Base-by-base conservation (phyloP, 2,329 filamentous ascomycete species). In the Hypoxylon sp. region DNA sequence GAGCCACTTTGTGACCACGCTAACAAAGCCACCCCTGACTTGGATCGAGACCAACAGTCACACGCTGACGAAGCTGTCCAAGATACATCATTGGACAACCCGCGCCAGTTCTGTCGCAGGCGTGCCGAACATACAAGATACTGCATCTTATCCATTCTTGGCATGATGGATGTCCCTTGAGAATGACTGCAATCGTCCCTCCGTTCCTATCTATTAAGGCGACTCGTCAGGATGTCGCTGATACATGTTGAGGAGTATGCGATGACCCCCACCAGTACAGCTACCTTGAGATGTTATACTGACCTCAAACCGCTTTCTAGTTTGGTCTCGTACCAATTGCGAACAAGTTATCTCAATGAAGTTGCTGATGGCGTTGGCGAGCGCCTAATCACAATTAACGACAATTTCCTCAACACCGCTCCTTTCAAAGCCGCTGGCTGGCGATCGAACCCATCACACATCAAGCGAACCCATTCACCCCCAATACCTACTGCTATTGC, bases 291-390 rank as follows among this genome's bases (percentile, higher is more conserved):
- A 29, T 32, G 25, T 29, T 45, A 48, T 72, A 47, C 68, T 73
- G 46, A 74, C 63, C 16, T 53, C 39, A 4, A n/a, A 7, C 50
- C 32, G 11, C 32, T 9, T n/a, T 11, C 27, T 73, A 94, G 91
- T 77, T 89, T 96, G 78, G 90, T 94, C 46, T 88, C 92, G 61
- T 95, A 95, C 81, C 91, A 94, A 78, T 84, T 96, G 61, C 90
- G 92, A 55, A 91, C 91, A 37, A 90, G 90, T 73, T 96, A 96
- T 76, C 87, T 96, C 34, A 89, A 89, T 70, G 88, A 92, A 68
- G 90, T 94, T 70, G 91, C 91, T 70, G 92, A 96, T 76, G 93
- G 92, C 66, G 91, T 96, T 6, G 92, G 92, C 70, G 93, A 96
- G 78, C 90, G 92, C 19, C 85, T 96, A 41, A 92, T 96, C 76